phyloP scores from a whole-genome alignment of 2,329 filamentous ascomycete species.

The Fusarium albidum region DNA sequence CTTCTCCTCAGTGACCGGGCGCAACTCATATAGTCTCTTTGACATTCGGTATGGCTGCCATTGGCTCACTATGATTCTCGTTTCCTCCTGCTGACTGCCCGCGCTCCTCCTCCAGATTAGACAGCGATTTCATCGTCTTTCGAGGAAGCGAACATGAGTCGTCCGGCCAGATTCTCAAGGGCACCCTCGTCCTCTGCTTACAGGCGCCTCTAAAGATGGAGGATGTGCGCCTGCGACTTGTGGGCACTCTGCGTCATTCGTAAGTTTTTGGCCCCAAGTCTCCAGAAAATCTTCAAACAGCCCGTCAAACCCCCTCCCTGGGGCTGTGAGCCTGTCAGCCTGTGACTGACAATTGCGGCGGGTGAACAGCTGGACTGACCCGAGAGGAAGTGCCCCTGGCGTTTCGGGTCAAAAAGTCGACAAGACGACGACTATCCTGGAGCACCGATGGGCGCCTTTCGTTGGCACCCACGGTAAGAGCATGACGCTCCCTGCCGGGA shows the following conservation, averaged over 20 bases:
- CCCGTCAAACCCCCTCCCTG: slow-evolving; percentile 6
- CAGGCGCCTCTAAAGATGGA: slow-evolving; percentile 74
- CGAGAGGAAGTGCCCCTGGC: slow-evolving; percentile 62
- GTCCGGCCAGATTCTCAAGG: slow-evolving; percentile 77
- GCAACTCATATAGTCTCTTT: slow-evolving; percentile 62
- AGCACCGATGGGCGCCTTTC: slow-evolving; percentile 75
- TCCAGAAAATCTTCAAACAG: background rate
- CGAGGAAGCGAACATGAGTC: slow-evolving; percentile 79
- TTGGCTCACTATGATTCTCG: slow-evolving; percentile 1
- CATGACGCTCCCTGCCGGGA: slow-evolving; percentile 71
- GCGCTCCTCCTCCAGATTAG: slow-evolving; percentile 61
- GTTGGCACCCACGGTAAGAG: slow-evolving; percentile 64
- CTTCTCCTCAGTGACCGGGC: slow-evolving; percentile 60
- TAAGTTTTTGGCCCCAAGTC: slow-evolving; percentile 53
- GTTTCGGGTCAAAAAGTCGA: slow-evolving; percentile 68
- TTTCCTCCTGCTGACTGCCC: slow-evolving; percentile 11
- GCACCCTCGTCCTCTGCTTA: slow-evolving; percentile 77
- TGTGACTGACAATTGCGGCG: slow-evolving; percentile 22
- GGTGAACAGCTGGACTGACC: slow-evolving; percentile 58
- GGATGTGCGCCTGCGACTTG: slow-evolving; percentile 75
- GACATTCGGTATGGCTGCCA: slow-evolving; percentile 61
- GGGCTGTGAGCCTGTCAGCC: too few relatives aligned
- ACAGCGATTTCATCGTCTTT: slow-evolving; percentile 82
- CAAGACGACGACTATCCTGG: slow-evolving; percentile 67
- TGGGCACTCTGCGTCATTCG: slow-evolving; percentile 71